Evolutionary conservation across 2,329 filamentous ascomycete species (phyloP).

Genomic region (Exophiala phaeomuriformis): DNA sequence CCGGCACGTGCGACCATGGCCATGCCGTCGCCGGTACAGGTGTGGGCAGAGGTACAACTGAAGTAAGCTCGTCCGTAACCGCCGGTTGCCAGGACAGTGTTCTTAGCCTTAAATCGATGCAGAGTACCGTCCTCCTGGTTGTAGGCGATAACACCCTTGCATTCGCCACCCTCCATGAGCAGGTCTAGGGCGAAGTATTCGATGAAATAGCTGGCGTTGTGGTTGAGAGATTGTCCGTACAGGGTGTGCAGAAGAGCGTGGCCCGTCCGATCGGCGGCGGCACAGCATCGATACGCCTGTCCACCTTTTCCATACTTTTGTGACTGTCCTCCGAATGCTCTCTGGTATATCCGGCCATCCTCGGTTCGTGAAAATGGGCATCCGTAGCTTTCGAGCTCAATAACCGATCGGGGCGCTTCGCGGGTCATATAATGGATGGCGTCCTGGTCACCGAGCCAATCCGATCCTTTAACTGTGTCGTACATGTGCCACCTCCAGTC

Average conservation of each 20-base stretch:
- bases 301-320: slow-evolving; percentile 93
- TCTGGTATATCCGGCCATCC: slow-evolving; percentile 96
- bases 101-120: slow-evolving; percentile 91
- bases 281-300: slow-evolving; percentile 95
- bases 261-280: slow-evolving; percentile 91
- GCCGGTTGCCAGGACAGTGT: slow-evolving; percentile 94
- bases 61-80: slow-evolving; percentile 98
- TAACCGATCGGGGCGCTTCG: slow-evolving; percentile 48
- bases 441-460: slow-evolving; percentile 55
- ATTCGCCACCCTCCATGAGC: slow-evolving; percentile 95
- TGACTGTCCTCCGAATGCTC: slow-evolving; percentile 96
- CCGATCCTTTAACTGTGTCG: slow-evolving; percentile 52
- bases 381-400: slow-evolving; percentile 84
- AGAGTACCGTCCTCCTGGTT: slow-evolving; percentile 98
- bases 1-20: slow-evolving; percentile 98
- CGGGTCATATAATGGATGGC: slow-evolving; percentile 55
- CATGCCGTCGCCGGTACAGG: slow-evolving; percentile 98
- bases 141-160: slow-evolving; percentile 92
- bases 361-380: slow-evolving; percentile 90
- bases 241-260: slow-evolving; percentile 97
- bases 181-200: slow-evolving; percentile 96
- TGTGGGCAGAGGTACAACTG: slow-evolving; percentile 95
- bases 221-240: slow-evolving; percentile 90
- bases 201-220: slow-evolving; percentile 99
- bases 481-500: slow-evolving; percentile 57